phyloP scores from a whole-genome alignment of 2,329 filamentous ascomycete genomes.

The Cercospora citrullina region DNA sequence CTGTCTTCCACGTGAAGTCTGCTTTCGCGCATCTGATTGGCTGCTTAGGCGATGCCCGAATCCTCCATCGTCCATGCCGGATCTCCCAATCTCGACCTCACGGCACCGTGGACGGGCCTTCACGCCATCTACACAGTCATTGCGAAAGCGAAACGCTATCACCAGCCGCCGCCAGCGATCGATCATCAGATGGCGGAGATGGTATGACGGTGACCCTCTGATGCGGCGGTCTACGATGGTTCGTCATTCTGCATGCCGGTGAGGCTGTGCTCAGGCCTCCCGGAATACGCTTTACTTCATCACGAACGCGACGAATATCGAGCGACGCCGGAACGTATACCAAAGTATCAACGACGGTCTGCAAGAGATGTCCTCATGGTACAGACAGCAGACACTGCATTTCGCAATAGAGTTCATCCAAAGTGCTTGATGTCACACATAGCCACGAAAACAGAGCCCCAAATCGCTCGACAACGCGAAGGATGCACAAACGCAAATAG shows the following conservation, averaged over 20 bases:
- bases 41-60: background rate
- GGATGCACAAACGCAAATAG: conserved; percentile 9
- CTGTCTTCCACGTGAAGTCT: background rate
- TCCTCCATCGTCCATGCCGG: background rate
- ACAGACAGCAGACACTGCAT: background rate
- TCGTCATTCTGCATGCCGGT: conserved; percentile 15
- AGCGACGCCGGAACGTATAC: background rate
- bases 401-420: background rate
- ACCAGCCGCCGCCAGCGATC: background rate
- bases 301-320: background rate
- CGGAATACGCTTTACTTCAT: background rate
- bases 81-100: background rate
- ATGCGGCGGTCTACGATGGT: background rate
- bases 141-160: background rate
- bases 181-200: background rate
- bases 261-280: conserved; percentile 21
- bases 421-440: conserved; percentile 6
- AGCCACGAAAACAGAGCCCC: conserved; percentile 9
- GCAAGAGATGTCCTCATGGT: background rate
- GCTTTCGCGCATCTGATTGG: background rate
- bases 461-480: background rate
- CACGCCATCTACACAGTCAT: background rate
- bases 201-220: background rate
- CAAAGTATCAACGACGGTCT: background rate
- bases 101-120: background rate